Base-by-base conservation (phyloP, 2,329 filamentous ascomycete genomes). In the Alternaria metachromatica region DNA sequence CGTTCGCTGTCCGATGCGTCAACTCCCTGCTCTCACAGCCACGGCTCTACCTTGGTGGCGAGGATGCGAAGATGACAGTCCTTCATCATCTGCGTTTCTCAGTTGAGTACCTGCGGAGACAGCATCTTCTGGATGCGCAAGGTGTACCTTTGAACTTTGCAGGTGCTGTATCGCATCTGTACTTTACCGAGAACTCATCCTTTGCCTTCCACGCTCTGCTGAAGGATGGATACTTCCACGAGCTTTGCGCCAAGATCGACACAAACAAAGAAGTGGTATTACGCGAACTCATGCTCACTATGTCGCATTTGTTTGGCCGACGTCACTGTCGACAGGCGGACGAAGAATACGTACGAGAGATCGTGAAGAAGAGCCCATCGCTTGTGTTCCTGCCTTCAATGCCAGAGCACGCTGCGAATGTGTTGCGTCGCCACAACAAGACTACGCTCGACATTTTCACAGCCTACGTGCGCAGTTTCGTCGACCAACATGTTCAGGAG, bases 71-170 rank as follows among this genome's bases (percentile, higher is more conserved):
- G 71, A 87, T 90, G 75, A 87, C 91, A 2, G 88, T 93, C 1
- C 85, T 91, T 55, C 92, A 95, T 74, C 91, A 94, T 72, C 78
- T 95, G 7, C 87, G 92, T 4, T 95, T 95, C 77, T 94, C 91
- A 0, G 91, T 95, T 48, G 92, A 95, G 67, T 95, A 93, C 70
- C 84, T 95, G 1, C 86, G 91, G 20, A 84, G 90, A 37, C 89
- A 93, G 69, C 83, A 87, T 46, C 85, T 95, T 0, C 82, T 95
- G 9, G 88, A 87, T 4, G 76, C 81, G 0, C 75, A 80, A 2
- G 92, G 92, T 49, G 81, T 78, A 2, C 91, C 92, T 0, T 80
- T 94, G 12, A 92, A 94, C 74, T 93, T 94, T 73, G 87, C 92
- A 0, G 88, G 89, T 0, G 83, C 88, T 4, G 86, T 94, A 1